Evolutionary conservation across 192 early-diverging fungal species (phyloP).

Genomic region (Entomortierella lignicola): DNA sequence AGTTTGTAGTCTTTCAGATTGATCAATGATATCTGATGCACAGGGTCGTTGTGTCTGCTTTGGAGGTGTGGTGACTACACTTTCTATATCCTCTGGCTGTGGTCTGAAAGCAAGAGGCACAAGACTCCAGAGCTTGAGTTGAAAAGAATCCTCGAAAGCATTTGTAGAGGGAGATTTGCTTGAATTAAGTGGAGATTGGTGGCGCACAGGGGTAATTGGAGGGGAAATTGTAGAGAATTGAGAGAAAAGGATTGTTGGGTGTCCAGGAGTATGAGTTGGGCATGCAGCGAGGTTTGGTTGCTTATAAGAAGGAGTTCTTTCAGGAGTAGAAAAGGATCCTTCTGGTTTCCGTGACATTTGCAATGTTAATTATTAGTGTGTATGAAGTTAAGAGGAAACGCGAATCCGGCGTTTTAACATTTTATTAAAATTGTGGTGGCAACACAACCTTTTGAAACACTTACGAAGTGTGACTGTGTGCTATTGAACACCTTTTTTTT

Average conservation of each 20-base stretch:
- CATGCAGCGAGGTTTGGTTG: background rate
- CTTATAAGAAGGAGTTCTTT: background rate
- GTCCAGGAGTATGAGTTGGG: constrained; percentile 17
- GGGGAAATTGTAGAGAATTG: background rate
- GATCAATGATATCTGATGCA: constrained; percentile 6
- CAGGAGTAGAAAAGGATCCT: background rate
- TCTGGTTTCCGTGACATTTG: constrained; percentile 1
- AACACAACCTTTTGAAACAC: background rate
- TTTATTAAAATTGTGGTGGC: constrained; percentile 3
- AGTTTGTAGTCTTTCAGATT: background rate
- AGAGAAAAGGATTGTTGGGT: constrained; percentile 21
- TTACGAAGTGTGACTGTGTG: too few species aligned
- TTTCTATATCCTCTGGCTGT: background rate
- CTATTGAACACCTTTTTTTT: background rate
- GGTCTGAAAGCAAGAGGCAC: constrained; percentile 3
- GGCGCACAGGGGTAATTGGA: constrained; percentile 6
- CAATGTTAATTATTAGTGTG: background rate
- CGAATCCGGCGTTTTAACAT: too few species aligned
- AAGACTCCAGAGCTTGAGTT: constrained; percentile 19
- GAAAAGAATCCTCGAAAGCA: background rate
- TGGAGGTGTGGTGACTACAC: background rate
- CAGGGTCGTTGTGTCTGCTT: background rate
- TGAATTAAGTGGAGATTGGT: too few species aligned
- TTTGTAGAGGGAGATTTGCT: too few species aligned
- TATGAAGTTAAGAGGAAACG: too few species aligned